These are phyloP conservation scores for Phytophthora litchii DNA, from an alignment of 352 stramenopile genomes.

Conservation along the genomic window DNA sequence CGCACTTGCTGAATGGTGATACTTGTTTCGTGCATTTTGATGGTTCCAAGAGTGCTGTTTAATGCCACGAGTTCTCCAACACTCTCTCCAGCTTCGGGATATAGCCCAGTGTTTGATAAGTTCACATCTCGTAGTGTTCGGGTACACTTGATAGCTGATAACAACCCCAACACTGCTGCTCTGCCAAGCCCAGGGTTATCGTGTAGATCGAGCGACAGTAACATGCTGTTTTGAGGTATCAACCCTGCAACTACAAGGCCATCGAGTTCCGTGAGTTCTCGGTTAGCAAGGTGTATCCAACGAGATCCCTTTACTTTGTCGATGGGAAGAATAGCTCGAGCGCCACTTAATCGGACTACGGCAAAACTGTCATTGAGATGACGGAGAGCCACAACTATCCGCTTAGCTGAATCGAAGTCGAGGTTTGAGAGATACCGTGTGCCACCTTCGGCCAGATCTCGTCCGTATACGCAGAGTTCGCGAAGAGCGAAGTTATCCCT, in stretches of 20 bases:
- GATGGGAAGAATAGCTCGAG: conserved; percentile 50
- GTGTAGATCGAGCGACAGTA: conserved; percentile 73
- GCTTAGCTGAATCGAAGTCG: conserved; percentile 55
- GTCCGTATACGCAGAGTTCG: conserved; percentile 52
- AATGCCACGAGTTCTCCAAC: conserved; percentile 58
- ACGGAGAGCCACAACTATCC: conserved; percentile 51
- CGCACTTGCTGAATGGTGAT: conserved; percentile 61
- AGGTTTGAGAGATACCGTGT: conserved; percentile 56
- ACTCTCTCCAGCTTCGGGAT: conserved; percentile 59
- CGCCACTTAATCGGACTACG: conserved; percentile 45
- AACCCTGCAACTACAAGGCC: conserved; percentile 64
- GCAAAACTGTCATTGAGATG: conserved; percentile 62
- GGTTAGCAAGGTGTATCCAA: conserved; percentile 50
- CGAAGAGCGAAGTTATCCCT: conserved; percentile 68
- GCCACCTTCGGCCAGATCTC: conserved; percentile 54
- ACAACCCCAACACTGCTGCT: conserved; percentile 55
- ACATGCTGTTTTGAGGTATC: conserved; percentile 53
- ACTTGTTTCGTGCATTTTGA: conserved; percentile 56
- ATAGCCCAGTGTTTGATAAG: conserved; percentile 62
- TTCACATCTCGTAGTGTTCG: conserved; percentile 59
- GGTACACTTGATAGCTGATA: conserved; percentile 59
- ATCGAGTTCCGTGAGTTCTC: conserved; percentile 61
- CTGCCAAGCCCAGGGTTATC: conserved; percentile 58
- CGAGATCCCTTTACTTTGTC: conserved; percentile 69
- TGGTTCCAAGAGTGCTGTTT: conserved; percentile 65